Evolutionary conservation across 2,329 filamentous ascomycete species (phyloP).

Genomic region (Talaromyces funiculosus): DNA sequence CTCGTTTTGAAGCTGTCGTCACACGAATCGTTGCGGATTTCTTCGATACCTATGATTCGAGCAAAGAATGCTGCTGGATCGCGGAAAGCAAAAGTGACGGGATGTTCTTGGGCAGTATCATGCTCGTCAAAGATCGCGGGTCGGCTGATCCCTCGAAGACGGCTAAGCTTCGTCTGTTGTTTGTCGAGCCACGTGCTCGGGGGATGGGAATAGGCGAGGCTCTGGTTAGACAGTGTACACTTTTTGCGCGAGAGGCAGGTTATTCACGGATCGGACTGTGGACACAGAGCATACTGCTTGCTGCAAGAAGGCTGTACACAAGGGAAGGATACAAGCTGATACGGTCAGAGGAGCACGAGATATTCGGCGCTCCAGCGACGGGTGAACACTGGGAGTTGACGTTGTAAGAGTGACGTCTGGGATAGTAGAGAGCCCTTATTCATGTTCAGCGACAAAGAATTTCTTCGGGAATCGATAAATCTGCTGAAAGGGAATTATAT

Average conservation of each 20-base stretch:
- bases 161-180: conserved; percentile 22
- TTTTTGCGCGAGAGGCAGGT: conserved; percentile 20
- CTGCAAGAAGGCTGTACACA: conserved; percentile 20
- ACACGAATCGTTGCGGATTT: conserved; percentile 20
- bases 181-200: conserved; percentile 22
- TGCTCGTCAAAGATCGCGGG: conserved; percentile 21
- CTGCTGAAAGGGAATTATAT: not conserved
- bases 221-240: conserved; percentile 18
- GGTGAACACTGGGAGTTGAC: conserved; percentile 23
- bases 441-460: not conserved
- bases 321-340: conserved; percentile 21
- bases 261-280: conserved; percentile 21
- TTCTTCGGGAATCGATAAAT: not conserved
- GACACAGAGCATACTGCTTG: conserved; percentile 21
- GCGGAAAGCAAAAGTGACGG: conserved; percentile 18
- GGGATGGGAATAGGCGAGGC: conserved; percentile 20
- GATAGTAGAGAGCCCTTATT: not conserved
- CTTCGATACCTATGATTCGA: conserved; percentile 18
- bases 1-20: conserved; percentile 19
- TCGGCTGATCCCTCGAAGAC: conserved; percentile 8
- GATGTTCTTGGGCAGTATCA: conserved; percentile 20
- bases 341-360: conserved; percentile 18
- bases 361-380: conserved; percentile 18
- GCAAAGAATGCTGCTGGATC: conserved; percentile 23
- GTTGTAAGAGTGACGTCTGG: conserved; percentile 5